Evolutionary conservation across 2,329 filamentous ascomycete genomes (phyloP), one percentile per base, ranked within the genome.

Genomic region (Exophiala mesophila): DNA sequence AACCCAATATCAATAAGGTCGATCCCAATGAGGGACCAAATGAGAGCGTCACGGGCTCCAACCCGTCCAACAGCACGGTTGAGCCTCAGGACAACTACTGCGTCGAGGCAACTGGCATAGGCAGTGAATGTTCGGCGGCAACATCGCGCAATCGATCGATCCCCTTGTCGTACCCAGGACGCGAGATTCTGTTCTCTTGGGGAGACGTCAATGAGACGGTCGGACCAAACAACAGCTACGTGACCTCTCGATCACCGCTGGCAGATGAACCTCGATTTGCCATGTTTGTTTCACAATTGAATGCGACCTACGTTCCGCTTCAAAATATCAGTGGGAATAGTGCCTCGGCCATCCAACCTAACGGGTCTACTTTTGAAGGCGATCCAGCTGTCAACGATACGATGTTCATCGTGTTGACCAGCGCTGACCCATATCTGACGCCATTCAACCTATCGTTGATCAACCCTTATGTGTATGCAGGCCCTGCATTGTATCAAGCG

Each of bases 151-250:
- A 88, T 69, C 75, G 81, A 33, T 80, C 74, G 8, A 73, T 76
- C 36, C 85, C 85, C 0, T 75, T 94, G 0, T 83, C 82, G 0
- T 88, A 83, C 60, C 76, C 87, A 0, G 86, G 86, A 0, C 82
- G 82, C 17, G 67, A 80, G 54, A 78, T 94, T 2, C 78, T 77
- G 57, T 66, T 94, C 5, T 61, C 72, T 31, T 94, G 86, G 86
- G 85, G 92, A 18, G 64, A 60, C 0, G 82, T 85, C 0, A 85
- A 85, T 0, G 64, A 76, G 53, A 55, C 73, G 0, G 74, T 90
- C 3, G 87, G 87, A 0, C 87, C 87, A 1, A 90, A 94, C 63
- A 88, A 87, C 67, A 85, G 78, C 58, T 94, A 94, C 60, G 66
- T 88, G 36, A 90, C 87, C n/a, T 17, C 45, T 10, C 45, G 49